These are phyloP conservation scores for Penstemon eatonii DNA, from an alignment of 257 asterid species.

Conservation along the genomic window DNA sequence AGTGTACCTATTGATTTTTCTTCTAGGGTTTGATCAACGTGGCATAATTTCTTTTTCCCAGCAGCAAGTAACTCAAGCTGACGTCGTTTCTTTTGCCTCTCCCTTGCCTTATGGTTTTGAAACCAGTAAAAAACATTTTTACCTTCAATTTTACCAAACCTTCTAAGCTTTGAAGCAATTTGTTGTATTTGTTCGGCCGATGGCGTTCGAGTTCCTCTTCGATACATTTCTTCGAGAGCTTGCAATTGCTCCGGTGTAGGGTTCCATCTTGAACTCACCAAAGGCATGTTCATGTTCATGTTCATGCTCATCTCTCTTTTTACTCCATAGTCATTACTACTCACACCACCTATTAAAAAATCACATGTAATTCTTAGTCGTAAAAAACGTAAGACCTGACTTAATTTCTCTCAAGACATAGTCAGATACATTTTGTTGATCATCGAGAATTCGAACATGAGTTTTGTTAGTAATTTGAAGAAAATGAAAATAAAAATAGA, in stretches of 20 bases:
- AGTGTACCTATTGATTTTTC: slow-evolving; percentile 36
- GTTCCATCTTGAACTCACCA: slow-evolving; percentile 73
- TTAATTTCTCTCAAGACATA: no score
- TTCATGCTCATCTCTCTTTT: slow-evolving; percentile 22
- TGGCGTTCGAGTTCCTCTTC: slow-evolving; percentile 65
- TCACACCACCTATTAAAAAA: slow-evolving; percentile 21
- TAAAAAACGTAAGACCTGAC: no score
- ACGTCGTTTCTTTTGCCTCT: slow-evolving; percentile 77
- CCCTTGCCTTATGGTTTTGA: slow-evolving; percentile 81
- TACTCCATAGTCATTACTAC: slow-evolving; percentile 19
- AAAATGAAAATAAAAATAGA: no score
- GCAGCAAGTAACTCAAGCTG: slow-evolving; percentile 36
- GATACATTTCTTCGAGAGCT: slow-evolving; percentile 74
- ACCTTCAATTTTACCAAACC: slow-evolving; percentile 75
- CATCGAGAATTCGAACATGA: no score
- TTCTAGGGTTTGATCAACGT: slow-evolving; percentile 8
- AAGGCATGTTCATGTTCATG: slow-evolving; percentile 14
- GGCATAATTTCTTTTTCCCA: slow-evolving; percentile 17
- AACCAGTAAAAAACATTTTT: slow-evolving; percentile 88
- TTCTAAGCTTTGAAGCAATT: slow-evolving; percentile 59
- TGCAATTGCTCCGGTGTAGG: slow-evolving; percentile 81
- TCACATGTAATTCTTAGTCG: no score
- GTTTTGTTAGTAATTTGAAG: no score
- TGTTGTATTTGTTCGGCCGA: slow-evolving; percentile 81
- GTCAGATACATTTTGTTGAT: no score